These are phyloP conservation scores for Trypethelium eluteriae DNA, from an alignment of 495 filamentous ascomycete species.

Conservation along the genomic window DNA sequence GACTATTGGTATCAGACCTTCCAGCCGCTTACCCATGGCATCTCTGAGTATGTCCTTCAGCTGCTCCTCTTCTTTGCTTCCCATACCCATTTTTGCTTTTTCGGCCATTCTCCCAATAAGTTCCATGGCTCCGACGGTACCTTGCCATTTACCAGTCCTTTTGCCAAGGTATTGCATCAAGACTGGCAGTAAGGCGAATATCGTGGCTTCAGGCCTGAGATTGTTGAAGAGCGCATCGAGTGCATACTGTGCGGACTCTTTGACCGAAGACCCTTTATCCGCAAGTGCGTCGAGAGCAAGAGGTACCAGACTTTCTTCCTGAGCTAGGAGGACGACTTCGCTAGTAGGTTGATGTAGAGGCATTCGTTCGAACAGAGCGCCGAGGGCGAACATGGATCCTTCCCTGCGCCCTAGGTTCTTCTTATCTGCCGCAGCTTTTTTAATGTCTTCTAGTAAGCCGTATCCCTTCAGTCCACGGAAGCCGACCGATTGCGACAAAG, in stretches of 20 bases:
- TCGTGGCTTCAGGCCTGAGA: slow-evolving; percentile 71
- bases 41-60: slow-evolving; percentile 83
- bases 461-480: slow-evolving; percentile 67
- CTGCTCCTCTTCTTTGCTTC: slow-evolving; percentile 67
- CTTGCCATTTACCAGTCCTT: slow-evolving; percentile 88
- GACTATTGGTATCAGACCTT: slow-evolving; percentile 82
- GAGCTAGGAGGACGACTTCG: slow-evolving; percentile 71
- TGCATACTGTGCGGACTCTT: slow-evolving; percentile 88
- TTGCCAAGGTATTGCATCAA: slow-evolving; percentile 68
- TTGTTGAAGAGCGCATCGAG: slow-evolving; percentile 77
- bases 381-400: slow-evolving; percentile 89
- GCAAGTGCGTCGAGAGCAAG: slow-evolving; percentile 76
- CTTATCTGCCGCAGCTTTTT: slow-evolving; percentile 88
- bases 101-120: slow-evolving; percentile 85
- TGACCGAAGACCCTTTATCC: slow-evolving; percentile 82
- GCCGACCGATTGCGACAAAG: slow-evolving; percentile 70
- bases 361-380: slow-evolving; percentile 85
- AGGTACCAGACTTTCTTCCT: slow-evolving; percentile 65
- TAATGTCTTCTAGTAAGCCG: slow-evolving; percentile 60
- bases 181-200: slow-evolving; percentile 68
- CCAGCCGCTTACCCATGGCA: slow-evolving; percentile 84
- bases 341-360: slow-evolving; percentile 66
- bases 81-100: slow-evolving; percentile 78
- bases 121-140: slow-evolving; percentile 73
- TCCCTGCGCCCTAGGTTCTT: slow-evolving; percentile 81